Conservation (phyloP, 2,329 filamentous ascomycete genomes). For the Fusarium mexicanum region DNA sequence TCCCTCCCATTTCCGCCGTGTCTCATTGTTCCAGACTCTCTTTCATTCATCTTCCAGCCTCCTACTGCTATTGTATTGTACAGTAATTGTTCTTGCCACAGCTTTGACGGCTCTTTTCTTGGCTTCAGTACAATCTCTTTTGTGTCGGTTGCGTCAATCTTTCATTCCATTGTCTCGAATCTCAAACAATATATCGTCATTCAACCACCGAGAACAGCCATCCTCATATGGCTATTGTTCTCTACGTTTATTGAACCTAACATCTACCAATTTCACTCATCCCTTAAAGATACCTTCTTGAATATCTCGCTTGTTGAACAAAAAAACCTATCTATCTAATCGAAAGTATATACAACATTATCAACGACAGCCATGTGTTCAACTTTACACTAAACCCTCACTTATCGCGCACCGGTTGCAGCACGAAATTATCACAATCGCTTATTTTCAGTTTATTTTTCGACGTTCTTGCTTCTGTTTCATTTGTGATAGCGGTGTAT, state of each 20-base stretch:
- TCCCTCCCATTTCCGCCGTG: conserved; percentile 12
- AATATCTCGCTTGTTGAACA: not conserved
- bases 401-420: conserved; percentile 36
- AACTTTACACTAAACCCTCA: conserved; percentile 15
- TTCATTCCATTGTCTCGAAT: conserved; percentile 33
- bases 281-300: not conserved
- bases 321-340: not conserved
- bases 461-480: conserved; percentile 8
- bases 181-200: conserved; percentile 27
- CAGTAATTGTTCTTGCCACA: conserved; percentile 21
- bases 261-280: not conserved
- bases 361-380: conserved; percentile 31
- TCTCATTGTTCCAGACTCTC: conserved; percentile 27
- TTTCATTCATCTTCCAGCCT: conserved; percentile 32
- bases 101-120: conserved; percentile 15
- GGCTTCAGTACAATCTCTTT: not conserved
- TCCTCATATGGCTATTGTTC: conserved; percentile 15
- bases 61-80: conserved; percentile 20
- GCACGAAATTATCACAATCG: conserved; percentile 27
- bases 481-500: conserved; percentile 45
- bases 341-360: conserved; percentile 5
- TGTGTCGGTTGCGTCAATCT: conserved; percentile 30
- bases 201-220: conserved; percentile 16
- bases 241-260: not conserved
- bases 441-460: conserved; percentile 14